Percentiles rank a stretch among this genome's conserved stretches.
phyloP scores from a whole-genome alignment of 768 basidiomycete genomes.

The Russula brevipes region DNA sequence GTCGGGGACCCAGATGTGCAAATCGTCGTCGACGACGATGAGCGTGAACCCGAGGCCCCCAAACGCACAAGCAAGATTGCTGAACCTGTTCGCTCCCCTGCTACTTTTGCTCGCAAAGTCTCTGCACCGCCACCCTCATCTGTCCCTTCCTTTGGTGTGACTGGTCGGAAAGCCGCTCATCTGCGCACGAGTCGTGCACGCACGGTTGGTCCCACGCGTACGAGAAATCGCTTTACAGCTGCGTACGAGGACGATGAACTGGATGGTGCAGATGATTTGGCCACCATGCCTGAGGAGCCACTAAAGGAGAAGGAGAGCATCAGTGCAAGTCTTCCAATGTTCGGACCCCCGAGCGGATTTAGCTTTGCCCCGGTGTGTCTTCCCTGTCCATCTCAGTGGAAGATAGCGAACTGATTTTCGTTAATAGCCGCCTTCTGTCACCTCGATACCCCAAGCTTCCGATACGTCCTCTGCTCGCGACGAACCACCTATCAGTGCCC shows the following conservation, averaged over 20 bases:
- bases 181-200: conserved; percentile 7
- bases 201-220: conserved; percentile 39
- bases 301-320: conserved; percentile 37
- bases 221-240: conserved; percentile 61
- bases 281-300: conserved; percentile 36
- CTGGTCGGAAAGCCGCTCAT: conserved; percentile 13
- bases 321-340: conserved; percentile 45
- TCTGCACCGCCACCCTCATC: conserved; percentile 20
- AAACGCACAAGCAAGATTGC: conserved; percentile 27
- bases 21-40: conserved; percentile 33
- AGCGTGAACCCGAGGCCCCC: conserved; percentile 22
- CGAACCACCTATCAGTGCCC: conserved; percentile 23
- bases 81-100: conserved; percentile 28
- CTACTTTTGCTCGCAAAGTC: conserved; percentile 31
- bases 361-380: conserved; percentile 59
- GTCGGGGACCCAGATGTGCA: conserved; percentile 32
- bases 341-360: conserved; percentile 59
- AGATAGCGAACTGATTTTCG: conserved; percentile 7
- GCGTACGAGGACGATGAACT: conserved; percentile 47
- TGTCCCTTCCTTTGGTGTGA: neutral
- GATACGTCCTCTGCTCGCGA: conserved; percentile 58
- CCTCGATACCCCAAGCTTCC: conserved; percentile 30
- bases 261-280: conserved; percentile 33
- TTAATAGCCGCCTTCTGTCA: conserved; percentile 19
- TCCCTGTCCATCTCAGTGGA: neutral